Conservation (phyloP, 2,329 filamentous ascomycete genomes). For the Kalmusia sp. region DNA sequence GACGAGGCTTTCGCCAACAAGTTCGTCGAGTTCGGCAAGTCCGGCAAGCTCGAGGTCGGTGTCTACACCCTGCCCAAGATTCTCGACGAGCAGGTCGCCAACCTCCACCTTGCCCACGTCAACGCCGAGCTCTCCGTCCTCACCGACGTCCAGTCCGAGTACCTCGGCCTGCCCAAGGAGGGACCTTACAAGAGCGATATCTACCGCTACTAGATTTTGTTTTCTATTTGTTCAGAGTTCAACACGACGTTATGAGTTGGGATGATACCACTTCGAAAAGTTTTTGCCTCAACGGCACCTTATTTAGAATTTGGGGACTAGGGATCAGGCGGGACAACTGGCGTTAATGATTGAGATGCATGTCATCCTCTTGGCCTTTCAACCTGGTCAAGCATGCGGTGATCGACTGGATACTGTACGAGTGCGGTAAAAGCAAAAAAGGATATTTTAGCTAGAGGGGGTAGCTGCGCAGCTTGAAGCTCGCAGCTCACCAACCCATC, state of each 20-base stretch:
- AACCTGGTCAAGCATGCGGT: slow-evolving; percentile 44
- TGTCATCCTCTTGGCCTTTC: slow-evolving; percentile 47
- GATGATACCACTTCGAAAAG: slow-evolving; percentile 63
- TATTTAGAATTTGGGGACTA: slow-evolving; percentile 31
- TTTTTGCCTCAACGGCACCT: slow-evolving; percentile 70
- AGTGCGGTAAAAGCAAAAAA: slow-evolving; percentile 25
- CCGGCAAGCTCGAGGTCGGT: slow-evolving; percentile 85
- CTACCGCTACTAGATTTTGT: slow-evolving; percentile 62
- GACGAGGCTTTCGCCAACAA: slow-evolving; percentile 89
- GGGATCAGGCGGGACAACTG: slow-evolving; percentile 41
- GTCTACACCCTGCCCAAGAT: slow-evolving; percentile 99
- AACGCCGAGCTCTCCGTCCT: slow-evolving; percentile 93
- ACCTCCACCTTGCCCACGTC: slow-evolving; percentile 90
- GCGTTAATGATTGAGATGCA: slow-evolving; percentile 40
- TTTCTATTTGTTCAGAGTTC: slow-evolving; percentile 48
- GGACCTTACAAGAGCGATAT: slow-evolving; percentile 97
- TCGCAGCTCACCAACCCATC: slow-evolving; percentile 28
- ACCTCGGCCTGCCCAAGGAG: slow-evolving; percentile 83
- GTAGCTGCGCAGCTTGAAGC: not conserved
- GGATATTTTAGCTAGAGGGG: slow-evolving; percentile 13
- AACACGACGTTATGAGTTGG: slow-evolving; percentile 66
- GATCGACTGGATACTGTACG: slow-evolving; percentile 39
- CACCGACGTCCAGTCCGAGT: slow-evolving; percentile 87
- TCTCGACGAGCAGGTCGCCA: slow-evolving; percentile 97
- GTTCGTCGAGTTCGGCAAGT: slow-evolving; percentile 95